phyloP scores from a whole-genome alignment of 768 basidiomycete genomes.

The Phanerodontia chrysosporium region DNA sequence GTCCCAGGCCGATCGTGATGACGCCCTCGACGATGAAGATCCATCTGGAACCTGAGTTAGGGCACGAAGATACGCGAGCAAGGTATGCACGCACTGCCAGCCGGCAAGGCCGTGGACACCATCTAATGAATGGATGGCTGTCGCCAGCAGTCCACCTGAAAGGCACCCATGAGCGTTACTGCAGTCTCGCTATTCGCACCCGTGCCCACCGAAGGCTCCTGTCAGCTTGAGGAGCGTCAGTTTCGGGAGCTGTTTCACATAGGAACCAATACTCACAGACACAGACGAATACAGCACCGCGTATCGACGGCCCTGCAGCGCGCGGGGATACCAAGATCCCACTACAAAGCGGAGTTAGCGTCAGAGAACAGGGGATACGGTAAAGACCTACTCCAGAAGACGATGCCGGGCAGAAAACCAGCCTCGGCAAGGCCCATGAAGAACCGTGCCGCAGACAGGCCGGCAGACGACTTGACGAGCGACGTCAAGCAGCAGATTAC shows the following conservation, averaged over 20 bases:
- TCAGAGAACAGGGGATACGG: not conserved
- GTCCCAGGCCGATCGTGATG: constrained; percentile 36
- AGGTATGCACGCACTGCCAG: constrained; percentile 26
- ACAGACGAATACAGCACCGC: constrained; percentile 27
- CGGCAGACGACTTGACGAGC: constrained; percentile 21
- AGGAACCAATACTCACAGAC: constrained; percentile 13
- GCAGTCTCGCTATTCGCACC: constrained; percentile 1
- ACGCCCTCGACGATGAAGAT: constrained; percentile 45
- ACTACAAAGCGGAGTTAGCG: constrained; percentile 12
- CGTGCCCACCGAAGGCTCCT: constrained; percentile 32
- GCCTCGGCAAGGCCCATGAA: constrained; percentile 35
- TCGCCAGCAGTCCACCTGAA: constrained; percentile 26
- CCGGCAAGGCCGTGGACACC: constrained; percentile 34
- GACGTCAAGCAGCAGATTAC: constrained; percentile 26
- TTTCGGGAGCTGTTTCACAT: not conserved
- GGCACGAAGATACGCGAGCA: not conserved
- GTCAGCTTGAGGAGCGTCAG: constrained; percentile 20
- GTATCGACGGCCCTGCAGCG: constrained; percentile 20
- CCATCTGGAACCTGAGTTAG: constrained; percentile 22
- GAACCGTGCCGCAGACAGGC: constrained; percentile 38
- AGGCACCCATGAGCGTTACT: not conserved
- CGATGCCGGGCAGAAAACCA: constrained; percentile 35
- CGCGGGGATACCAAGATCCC: constrained; percentile 39
- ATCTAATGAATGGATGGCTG: constrained; percentile 36
- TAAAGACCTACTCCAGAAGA: constrained; percentile 27